Evolutionary conservation across 805 yeast species (phyloP).

Genomic region (Blastobotrys americana): DNA sequence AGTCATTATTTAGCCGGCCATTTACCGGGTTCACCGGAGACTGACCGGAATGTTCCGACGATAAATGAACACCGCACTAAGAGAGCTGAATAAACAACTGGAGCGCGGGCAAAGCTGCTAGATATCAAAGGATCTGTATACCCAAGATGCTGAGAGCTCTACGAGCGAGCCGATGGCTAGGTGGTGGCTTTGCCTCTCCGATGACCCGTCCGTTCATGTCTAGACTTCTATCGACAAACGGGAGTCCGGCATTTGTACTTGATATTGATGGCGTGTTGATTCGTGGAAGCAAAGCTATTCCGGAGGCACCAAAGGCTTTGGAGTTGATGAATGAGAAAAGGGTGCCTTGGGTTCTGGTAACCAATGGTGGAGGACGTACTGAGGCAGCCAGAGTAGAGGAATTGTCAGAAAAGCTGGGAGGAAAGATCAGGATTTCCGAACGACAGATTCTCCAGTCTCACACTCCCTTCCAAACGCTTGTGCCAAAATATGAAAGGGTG

Average conservation of each 20-base stretch:
- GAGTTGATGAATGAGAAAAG: conserved; percentile 42
- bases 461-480: conserved; percentile 69
- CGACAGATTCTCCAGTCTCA: conserved; percentile 77
- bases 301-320: conserved; percentile 57
- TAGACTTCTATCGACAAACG: background rate
- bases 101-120: too few species aligned
- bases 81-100: too few species aligned
- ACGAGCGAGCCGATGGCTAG: too few species aligned
- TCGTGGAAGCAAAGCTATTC: conserved; percentile 62
- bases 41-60: too few species aligned
- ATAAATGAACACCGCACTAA: too few species aligned
- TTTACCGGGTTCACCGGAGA: too few species aligned
- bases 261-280: conserved; percentile 81
- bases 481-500: conserved; percentile 48
- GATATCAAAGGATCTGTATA: background rate
- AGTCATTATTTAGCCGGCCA: too few species aligned
- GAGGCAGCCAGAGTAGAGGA: conserved; percentile 55
- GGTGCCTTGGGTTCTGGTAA: conserved; percentile 74
- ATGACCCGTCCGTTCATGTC: too few species aligned
- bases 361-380: conserved; percentile 83
- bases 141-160: background rate
- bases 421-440: conserved; percentile 37
- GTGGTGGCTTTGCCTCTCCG: too few species aligned
- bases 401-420: conserved; percentile 41
- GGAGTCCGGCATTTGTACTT: conserved; percentile 22